Conservation (phyloP, 108 stramenopile genomes). For the Cyclotella baltica region DNA sequence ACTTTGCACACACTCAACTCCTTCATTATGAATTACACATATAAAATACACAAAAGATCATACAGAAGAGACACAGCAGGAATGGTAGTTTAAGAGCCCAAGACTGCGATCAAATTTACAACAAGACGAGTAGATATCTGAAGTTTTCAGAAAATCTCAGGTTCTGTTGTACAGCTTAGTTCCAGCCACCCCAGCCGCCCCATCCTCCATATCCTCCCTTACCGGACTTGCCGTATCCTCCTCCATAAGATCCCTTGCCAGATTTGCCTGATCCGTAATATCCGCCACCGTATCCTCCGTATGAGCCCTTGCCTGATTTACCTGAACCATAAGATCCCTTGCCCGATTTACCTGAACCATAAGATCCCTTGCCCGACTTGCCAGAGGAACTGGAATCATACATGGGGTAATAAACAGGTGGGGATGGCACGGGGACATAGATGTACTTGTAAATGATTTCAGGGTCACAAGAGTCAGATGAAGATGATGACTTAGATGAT, state of each 20-base stretch:
- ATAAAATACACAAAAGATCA: no score
- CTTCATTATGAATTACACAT: no score
- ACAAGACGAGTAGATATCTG: no score
- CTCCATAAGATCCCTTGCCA: not conserved
- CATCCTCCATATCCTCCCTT: conserved; percentile 3
- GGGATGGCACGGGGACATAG: conserved; percentile 2
- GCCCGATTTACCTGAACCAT: not conserved
- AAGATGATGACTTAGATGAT: not conserved
- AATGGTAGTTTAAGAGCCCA: no score
- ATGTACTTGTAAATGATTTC: conserved; percentile 15
- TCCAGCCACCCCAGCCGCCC: no score
- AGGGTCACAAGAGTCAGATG: not conserved
- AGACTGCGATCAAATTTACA: no score
- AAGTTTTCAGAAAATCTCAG: no score
- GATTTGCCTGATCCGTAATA: not conserved
- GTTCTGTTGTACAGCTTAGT: no score
- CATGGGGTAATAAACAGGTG: not conserved
- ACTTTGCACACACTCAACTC: no score
- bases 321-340: not conserved
- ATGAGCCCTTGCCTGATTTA: not conserved
- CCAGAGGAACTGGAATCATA: not conserved
- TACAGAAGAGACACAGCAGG: no score
- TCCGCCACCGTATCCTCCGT: not conserved
- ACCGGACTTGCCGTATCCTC: not conserved
- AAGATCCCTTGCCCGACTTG: conserved; percentile 11